A percentile compares a stretch with the other conserved stretches of the same genome.
phyloP scores from a whole-genome alignment of 139 green algal genomes.

The Gonium pectorale region DNA sequence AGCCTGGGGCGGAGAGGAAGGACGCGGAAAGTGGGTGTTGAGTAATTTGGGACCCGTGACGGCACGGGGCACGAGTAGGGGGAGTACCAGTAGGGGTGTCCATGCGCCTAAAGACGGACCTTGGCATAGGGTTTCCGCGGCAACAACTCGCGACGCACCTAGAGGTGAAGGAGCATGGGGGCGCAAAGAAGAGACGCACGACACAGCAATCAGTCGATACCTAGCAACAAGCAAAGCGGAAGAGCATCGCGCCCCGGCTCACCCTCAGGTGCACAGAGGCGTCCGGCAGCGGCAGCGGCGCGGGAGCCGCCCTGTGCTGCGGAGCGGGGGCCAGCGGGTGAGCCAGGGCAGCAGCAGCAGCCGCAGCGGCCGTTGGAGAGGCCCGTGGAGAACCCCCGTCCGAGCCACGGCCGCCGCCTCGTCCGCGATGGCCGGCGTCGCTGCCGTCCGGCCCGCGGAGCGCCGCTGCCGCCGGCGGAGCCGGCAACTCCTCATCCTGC shows the following conservation, averaged over 20 bases:
- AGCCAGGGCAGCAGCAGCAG: not conserved
- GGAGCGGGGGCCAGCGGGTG: not conserved
- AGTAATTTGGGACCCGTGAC: not conserved
- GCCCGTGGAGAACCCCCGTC: not conserved
- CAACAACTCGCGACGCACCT: too few relatives aligned
- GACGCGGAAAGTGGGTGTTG: not conserved
- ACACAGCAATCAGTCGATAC: too few relatives aligned
- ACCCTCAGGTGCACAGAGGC: conserved; percentile 29
- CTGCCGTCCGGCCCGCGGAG: not conserved
- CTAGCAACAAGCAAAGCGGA: too few relatives aligned
- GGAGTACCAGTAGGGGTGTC: too few relatives aligned
- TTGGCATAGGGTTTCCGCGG: too few relatives aligned
- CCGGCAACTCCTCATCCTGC: not conserved
- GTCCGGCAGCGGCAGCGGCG: conserved; percentile 17
- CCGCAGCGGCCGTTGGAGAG: not conserved
- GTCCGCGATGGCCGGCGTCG: not conserved
- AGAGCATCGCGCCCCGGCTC: too few relatives aligned
- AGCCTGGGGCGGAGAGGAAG: not conserved
- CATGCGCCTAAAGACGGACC: too few relatives aligned
- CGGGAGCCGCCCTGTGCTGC: not conserved
- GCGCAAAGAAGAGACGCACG: too few relatives aligned
- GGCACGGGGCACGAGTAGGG: not conserved
- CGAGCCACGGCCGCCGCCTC: not conserved
- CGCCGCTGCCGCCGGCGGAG: not conserved
- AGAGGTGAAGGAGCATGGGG: too few relatives aligned